Conservation (phyloP, 352 stramenopile genomes). For the Pythium brachiatum region DNA sequence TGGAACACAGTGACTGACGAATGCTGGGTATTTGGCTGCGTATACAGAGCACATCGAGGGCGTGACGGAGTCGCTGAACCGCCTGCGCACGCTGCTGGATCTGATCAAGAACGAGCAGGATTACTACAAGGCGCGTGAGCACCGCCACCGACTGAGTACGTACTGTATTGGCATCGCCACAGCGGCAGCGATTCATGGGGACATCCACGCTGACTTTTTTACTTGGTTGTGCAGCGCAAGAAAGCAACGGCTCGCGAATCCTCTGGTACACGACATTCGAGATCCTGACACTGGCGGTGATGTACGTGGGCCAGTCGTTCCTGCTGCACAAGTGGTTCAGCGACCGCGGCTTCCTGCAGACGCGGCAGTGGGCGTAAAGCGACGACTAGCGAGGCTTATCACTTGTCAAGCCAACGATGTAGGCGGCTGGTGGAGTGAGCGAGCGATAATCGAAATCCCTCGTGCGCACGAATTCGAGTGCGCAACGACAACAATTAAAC, state of each 20-base stretch:
- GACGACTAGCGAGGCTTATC: not conserved
- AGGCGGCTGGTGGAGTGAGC: not conserved
- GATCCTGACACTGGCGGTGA: conserved; percentile 54
- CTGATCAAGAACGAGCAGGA: conserved; percentile 78
- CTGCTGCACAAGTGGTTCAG: conserved; percentile 86
- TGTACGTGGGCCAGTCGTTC: conserved; percentile 75
- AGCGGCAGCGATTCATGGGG: not conserved
- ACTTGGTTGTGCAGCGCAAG: conserved; percentile 35
- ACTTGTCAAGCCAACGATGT: not conserved
- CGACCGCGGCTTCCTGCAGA: conserved; percentile 65
- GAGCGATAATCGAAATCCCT: conserved; percentile 7
- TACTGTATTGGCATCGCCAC: conserved; percentile 8
- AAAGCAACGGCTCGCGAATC: conserved; percentile 78
- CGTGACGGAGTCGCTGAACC: conserved; percentile 57
- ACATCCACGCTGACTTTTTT: conserved; percentile 1
- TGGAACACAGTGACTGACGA: not conserved
- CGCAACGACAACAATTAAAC: not conserved
- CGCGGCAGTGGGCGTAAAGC: conserved; percentile 67
- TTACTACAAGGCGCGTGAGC: conserved; percentile 69
- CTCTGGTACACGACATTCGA: conserved; percentile 80
- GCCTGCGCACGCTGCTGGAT: conserved; percentile 58
- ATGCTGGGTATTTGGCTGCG: too few species aligned
- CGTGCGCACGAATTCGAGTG: not conserved
- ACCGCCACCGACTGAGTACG: conserved; percentile 74
- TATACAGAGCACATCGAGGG: conserved; percentile 64